A percentile compares a stretch with the other conserved stretches of the same genome.
phyloP scores from a whole-genome alignment of 306 rosid genomes.

The Citrullus colocynthis region DNA sequence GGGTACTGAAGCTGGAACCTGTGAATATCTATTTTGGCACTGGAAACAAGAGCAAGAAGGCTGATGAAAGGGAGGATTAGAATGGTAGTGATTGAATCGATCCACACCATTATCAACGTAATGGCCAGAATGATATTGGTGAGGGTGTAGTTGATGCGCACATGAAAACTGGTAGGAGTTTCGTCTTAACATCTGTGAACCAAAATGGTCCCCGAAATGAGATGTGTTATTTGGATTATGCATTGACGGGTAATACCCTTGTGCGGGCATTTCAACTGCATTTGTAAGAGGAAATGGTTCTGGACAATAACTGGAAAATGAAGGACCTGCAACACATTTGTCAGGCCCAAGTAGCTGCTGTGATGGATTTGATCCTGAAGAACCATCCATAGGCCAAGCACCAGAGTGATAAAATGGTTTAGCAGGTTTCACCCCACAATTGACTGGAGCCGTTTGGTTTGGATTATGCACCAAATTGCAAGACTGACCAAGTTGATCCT shows the following conservation, averaged over 20 bases:
- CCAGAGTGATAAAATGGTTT: conserved; percentile 39
- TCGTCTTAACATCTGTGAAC: conserved; percentile 33
- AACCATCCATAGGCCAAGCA: conserved; percentile 36
- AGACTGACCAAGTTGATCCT: conserved; percentile 68
- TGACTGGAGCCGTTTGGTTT: conserved; percentile 35
- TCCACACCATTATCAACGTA: conserved; percentile 34
- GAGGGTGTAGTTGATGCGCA: conserved; percentile 44
- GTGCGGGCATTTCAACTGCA: conserved; percentile 37
- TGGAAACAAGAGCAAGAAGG: conserved; percentile 71
- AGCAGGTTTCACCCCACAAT: conserved; percentile 41
- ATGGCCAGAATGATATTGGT: conserved; percentile 57
- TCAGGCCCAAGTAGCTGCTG: conserved; percentile 40
- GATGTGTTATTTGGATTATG: conserved; percentile 40
- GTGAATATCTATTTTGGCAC: conserved; percentile 48
- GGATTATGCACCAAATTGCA: conserved; percentile 41
- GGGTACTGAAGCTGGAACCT: conserved; percentile 40
- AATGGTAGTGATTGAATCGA: conserved; percentile 39
- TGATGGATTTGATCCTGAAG: conserved; percentile 31
- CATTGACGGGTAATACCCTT: conserved; percentile 40
- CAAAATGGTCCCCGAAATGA: conserved; percentile 59
- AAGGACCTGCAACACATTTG: conserved; percentile 38
- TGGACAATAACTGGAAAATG: conserved; percentile 34
- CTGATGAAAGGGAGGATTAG: conserved; percentile 40
- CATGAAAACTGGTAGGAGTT: conserved; percentile 34
- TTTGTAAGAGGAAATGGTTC: conserved; percentile 52